A percentile compares a stretch with the other conserved stretches of the same genome.
phyloP scores from a whole-genome alignment of 177 flowering plant species.

The Vitis hybrid region DNA sequence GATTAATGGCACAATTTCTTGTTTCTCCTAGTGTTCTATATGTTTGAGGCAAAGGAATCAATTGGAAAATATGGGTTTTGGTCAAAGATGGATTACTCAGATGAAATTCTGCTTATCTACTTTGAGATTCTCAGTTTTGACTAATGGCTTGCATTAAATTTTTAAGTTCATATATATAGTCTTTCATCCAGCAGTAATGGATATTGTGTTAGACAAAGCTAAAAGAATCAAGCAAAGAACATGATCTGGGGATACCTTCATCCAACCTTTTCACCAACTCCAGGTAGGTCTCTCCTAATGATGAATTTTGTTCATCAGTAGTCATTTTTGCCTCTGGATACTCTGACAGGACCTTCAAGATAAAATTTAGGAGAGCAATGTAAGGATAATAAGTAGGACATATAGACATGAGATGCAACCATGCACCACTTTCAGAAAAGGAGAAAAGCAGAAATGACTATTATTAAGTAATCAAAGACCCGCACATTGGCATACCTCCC shows the following conservation, averaged over 20 bases:
- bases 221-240: not conserved
- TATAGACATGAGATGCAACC: not conserved
- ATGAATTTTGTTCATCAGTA: slow-evolving; percentile 54
- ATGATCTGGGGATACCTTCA: slow-evolving; percentile 52
- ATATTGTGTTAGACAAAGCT: not conserved
- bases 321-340: slow-evolving; percentile 74
- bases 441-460: not conserved
- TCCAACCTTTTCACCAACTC: slow-evolving; percentile 74
- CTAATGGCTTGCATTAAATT: too few species aligned
- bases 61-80: too few species aligned
- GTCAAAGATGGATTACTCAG: too few species aligned
- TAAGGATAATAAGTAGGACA: not conserved
- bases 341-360: slow-evolving; percentile 68
- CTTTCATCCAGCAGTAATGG: too few species aligned
- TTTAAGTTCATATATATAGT: too few species aligned
- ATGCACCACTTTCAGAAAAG: not conserved
- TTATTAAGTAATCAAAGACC: slow-evolving; percentile 11
- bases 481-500: slow-evolving; percentile 53
- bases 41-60: too few species aligned
- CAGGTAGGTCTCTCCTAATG: slow-evolving; percentile 58
- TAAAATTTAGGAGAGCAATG: not conserved
- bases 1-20: too few species aligned
- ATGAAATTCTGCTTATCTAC: too few species aligned
- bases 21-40: too few species aligned
- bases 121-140: too few species aligned